phyloP scores from a whole-genome alignment of 805 yeast genomes.

The Suhomyces emberorum region DNA sequence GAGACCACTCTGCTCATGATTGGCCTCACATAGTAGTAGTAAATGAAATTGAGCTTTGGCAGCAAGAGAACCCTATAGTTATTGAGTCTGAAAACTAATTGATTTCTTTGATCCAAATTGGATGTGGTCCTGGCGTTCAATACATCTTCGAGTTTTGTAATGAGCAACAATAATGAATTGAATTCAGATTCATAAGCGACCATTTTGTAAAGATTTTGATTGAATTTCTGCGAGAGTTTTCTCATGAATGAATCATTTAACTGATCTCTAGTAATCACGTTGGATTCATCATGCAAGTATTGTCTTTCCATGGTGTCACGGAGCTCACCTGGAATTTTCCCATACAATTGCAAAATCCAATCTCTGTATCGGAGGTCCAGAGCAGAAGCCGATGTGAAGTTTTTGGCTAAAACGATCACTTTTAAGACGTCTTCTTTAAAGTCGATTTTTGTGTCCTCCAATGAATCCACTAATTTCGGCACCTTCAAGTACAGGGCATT shows the following conservation, averaged over 20 bases:
- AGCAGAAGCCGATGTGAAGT: constrained; percentile 29
- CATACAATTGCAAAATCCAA: constrained; percentile 61
- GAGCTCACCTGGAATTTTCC: constrained; percentile 40
- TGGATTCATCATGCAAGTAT: constrained; percentile 17
- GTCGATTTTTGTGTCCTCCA: constrained; percentile 60
- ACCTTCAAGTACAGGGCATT: constrained; percentile 49
- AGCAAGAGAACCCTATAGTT: constrained; percentile 19
- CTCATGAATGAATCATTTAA: constrained; percentile 45
- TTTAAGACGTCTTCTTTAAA: constrained; percentile 63
- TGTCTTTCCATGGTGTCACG: constrained; percentile 31
- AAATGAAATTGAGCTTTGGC: constrained; percentile 41
- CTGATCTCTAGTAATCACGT: constrained; percentile 26
- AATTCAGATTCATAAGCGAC: constrained; percentile 58
- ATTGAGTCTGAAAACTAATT: constrained; percentile 19
- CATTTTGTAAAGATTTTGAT: constrained; percentile 48
- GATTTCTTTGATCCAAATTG: constrained; percentile 12
- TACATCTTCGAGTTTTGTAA: constrained; percentile 56
- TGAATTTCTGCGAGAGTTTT: constrained; percentile 49
- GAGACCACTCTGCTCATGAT: constrained; percentile 42
- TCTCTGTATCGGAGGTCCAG: constrained; percentile 47
- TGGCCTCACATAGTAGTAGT: constrained; percentile 47
- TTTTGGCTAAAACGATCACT: constrained; percentile 49
- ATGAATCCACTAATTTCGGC: constrained; percentile 54
- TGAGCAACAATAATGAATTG: constrained; percentile 45
- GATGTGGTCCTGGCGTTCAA: constrained; percentile 37